Evolutionary conservation across 1,284 basidiomycete genomes (phyloP), one percentile per base, ranked within the genome.

Genomic region (Agaricales sp.): DNA sequence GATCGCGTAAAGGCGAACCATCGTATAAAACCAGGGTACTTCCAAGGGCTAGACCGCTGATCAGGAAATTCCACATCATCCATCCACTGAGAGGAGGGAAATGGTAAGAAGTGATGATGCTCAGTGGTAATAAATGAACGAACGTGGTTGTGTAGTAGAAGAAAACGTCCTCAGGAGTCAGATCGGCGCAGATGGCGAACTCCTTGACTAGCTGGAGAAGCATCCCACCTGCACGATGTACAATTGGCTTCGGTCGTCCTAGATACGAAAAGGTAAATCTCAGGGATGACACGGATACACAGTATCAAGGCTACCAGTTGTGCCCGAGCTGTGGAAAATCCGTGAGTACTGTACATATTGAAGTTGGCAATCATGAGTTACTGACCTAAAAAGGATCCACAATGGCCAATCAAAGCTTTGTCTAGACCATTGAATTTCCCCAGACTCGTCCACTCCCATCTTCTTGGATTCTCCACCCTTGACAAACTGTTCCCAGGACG

Each of bases 61-160:
- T 71, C 38, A 88, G 78, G 62, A 86, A 89, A 61, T 90, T 87
- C 77, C 82, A 87, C 83, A 88, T 87, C 84, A 89, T 87, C 87
- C 87, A 88, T 50, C 84, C 84, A 19, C 82, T 86, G 60, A 38
- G 52, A 51, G 50, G 37, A 47, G 39, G 43, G 45, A 55, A 44
- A 23, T 46, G 51, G 51, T 51, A 46, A 43, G 38, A 48, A 26
- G 45, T 46, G 54, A 43, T 37, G 52, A 49, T n/a, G n/a, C n/a
- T n/a, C n/a, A n/a, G n/a, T n/a, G n/a, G n/a, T n/a, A n/a, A 20
- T 20, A 8, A 38, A 30, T 46, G 46, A 54, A 71, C 85, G 63
- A 59, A 87, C 83, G 87, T 87, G 41, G 87, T 90, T 1, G 89
- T 89, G 59, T 92, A 92, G 62, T 88, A 90, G 63, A 92, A 89